Percentiles rank a stretch among this genome's conserved stretches.
phyloP scores from a whole-genome alignment of 2,329 filamentous ascomycete genomes.

The Elsinoe australis region DNA sequence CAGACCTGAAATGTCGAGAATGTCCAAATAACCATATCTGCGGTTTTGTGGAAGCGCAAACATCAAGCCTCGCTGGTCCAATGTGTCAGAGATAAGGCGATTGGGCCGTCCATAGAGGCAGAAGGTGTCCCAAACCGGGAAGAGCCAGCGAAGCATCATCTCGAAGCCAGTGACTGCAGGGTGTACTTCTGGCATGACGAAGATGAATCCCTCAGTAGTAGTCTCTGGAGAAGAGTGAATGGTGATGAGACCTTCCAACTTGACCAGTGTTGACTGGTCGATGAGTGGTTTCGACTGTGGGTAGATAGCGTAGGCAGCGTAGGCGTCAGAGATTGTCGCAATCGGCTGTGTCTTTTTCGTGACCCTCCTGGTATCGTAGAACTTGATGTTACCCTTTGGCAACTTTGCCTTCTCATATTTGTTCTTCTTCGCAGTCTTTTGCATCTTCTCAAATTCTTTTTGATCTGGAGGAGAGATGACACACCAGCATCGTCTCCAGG shows the following conservation, averaged over 20 bases:
- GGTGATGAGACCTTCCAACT: conserved; percentile 84
- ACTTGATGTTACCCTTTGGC: conserved; percentile 84
- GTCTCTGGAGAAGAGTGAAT: conserved; percentile 74
- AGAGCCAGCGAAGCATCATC: conserved; percentile 86
- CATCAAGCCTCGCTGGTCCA: conserved; percentile 87
- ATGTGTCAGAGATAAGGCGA: conserved; percentile 75
- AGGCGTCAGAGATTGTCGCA: conserved; percentile 83
- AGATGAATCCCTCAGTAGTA: conserved; percentile 85
- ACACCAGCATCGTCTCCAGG: conserved; percentile 95
- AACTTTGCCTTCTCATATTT: conserved; percentile 67
- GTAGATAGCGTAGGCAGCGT: conserved; percentile 90
- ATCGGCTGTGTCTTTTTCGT: conserved; percentile 88
- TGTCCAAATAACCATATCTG: conserved; percentile 83
- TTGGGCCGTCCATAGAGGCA: conserved; percentile 82
- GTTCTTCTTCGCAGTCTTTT: conserved; percentile 77
- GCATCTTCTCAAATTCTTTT: conserved; percentile 77
- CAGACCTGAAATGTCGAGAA: conserved; percentile 71
- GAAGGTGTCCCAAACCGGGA: conserved; percentile 91
- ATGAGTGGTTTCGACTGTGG: conserved; percentile 90
- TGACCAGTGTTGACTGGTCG: conserved; percentile 87
- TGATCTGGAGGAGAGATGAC: conserved; percentile 88
- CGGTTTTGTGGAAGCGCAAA: conserved; percentile 91
- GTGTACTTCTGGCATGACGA: conserved; percentile 91
- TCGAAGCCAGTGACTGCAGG: conserved; percentile 92
- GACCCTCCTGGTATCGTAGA: conserved; percentile 85